phyloP scores from a whole-genome alignment of 345 rosid genomes.

The Carallia brachiata region DNA sequence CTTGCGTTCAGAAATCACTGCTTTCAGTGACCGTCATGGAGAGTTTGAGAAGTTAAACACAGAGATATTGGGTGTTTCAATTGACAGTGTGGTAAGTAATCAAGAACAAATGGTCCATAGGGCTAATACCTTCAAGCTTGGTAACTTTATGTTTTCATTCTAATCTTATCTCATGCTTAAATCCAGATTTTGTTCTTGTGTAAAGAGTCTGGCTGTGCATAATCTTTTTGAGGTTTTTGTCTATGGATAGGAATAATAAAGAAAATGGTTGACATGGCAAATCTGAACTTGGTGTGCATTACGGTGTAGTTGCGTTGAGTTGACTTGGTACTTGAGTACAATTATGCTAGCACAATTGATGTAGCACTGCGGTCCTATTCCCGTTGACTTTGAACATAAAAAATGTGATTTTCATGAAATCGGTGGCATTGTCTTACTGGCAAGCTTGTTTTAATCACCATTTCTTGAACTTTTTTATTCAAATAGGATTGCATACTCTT shows the following conservation, averaged over 20 bases:
- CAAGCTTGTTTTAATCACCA: neutral
- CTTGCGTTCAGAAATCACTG: conserved; percentile 78
- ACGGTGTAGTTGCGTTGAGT: no score
- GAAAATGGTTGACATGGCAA: no score
- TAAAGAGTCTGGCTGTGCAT: neutral
- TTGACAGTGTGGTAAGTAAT: conserved; percentile 83
- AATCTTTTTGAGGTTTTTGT: neutral
- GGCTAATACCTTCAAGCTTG: neutral
- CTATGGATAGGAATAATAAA: neutral
- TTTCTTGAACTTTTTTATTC: neutral
- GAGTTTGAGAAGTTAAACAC: conserved; percentile 91
- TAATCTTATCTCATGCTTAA: neutral
- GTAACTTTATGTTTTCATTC: neutral
- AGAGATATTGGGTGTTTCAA: conserved; percentile 80
- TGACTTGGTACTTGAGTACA: no score
- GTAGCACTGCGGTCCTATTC: neutral
- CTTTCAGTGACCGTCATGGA: conserved; percentile 83
- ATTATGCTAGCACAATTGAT: no score
- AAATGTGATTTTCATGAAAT: neutral
- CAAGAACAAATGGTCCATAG: neutral
- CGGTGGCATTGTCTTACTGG: neutral
- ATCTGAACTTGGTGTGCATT: no score
- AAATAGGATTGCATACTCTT: neutral
- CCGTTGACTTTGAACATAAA: neutral
- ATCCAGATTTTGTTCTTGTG: neutral